Evolutionary conservation across 1,284 basidiomycete genomes (phyloP).

Genomic region (Rhodotorula sp.): DNA sequence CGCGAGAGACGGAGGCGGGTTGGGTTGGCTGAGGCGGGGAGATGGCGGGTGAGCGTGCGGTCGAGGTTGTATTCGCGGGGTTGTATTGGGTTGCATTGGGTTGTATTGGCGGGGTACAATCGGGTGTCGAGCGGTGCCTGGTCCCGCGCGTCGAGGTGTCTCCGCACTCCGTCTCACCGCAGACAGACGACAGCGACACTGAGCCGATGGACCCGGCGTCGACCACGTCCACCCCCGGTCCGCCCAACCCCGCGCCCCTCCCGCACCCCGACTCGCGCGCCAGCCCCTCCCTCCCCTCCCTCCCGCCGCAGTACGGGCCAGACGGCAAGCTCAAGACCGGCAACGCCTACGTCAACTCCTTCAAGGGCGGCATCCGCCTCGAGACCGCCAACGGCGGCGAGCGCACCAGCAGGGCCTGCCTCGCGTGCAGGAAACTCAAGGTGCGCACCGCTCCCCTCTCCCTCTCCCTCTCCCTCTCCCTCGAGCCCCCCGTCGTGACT

Average conservation of each 20-base stretch:
- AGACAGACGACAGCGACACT: too few relatives aligned
- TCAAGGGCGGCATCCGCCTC: conserved; percentile 17
- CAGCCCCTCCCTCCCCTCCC: neutral
- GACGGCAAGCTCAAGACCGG: conserved; percentile 15
- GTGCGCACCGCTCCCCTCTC: neutral
- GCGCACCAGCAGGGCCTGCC: conserved; percentile 24
- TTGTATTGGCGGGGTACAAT: too few relatives aligned
- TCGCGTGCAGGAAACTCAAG: conserved; percentile 35
- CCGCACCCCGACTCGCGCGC: too few relatives aligned
- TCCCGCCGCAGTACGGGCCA: conserved; percentile 6
- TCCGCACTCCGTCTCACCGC: too few relatives aligned
- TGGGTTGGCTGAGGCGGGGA: neutral
- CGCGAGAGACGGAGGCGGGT: neutral
- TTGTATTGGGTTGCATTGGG: too few relatives aligned
- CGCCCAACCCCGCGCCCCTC: too few relatives aligned
- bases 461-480: neutral
- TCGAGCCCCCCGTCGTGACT: too few relatives aligned
- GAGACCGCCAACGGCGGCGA: conserved; percentile 26
- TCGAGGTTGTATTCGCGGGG: too few relatives aligned
- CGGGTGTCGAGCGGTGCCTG: too few relatives aligned
- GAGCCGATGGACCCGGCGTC: neutral
- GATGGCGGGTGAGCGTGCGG: too few relatives aligned
- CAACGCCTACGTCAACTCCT: conserved; percentile 18
- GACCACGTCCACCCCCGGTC: neutral
- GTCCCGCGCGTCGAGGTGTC: too few relatives aligned